A percentile compares a stretch with the other conserved stretches of the same genome.
These are phyloP conservation scores for Angophora floribunda DNA, from an alignment of 345 rosid species.

Conservation along the genomic window DNA sequence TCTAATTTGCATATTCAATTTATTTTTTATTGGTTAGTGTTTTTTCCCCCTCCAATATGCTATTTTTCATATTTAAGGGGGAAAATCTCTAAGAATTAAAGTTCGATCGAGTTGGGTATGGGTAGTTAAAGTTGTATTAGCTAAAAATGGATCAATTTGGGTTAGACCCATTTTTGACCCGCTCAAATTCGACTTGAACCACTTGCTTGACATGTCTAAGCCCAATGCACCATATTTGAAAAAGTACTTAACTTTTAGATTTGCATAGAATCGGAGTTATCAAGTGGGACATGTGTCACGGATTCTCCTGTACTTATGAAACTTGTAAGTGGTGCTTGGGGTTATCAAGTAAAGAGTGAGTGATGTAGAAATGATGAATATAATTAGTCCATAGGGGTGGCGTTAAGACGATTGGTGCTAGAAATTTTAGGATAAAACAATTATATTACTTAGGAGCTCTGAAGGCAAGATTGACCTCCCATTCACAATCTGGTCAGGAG, in stretches of 20 bases:
- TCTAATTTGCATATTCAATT: background rate
- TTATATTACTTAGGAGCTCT: too few species aligned
- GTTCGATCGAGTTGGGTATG: background rate
- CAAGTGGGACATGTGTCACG: background rate
- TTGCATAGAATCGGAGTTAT: background rate
- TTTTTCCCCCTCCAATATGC: background rate
- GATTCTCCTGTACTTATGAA: too few species aligned
- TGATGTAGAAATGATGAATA: too few species aligned
- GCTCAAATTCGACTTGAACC: background rate
- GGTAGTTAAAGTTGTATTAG: fast-evolving
- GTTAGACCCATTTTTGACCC: background rate
- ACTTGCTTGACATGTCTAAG: background rate
- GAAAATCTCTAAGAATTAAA: background rate
- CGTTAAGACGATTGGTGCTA: too few species aligned
- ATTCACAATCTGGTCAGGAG: too few species aligned
- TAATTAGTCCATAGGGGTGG: too few species aligned
- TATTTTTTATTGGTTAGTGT: too few species aligned
- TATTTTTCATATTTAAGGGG: background rate
- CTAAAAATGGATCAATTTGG: background rate
- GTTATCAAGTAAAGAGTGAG: too few species aligned
- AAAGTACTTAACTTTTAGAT: background rate
- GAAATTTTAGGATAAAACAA: too few species aligned
- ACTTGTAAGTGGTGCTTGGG: too few species aligned
- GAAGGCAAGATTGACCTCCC: too few species aligned
- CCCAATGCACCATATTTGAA: background rate